Base-by-base conservation (phyloP, 176 grass and related monocot species). In the barley (Hordeum vulgare) region DNA sequence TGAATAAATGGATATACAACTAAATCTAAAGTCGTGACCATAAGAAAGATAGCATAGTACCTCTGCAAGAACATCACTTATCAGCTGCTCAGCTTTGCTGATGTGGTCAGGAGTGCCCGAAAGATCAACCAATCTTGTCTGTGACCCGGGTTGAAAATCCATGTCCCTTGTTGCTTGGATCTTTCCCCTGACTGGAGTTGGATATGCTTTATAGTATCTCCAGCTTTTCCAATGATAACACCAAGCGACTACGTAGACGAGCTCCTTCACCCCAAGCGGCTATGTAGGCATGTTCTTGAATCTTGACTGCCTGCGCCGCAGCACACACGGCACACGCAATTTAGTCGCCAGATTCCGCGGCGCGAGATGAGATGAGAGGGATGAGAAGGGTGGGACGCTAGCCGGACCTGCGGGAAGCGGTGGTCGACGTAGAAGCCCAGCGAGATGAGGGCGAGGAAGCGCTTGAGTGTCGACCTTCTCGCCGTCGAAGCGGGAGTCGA, bases 91-190 rank as follows among this genome's bases (percentile, higher is more conserved):
- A 33, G 96, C 96, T 79, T 81, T 94, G 83, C 61, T 91, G 81
- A 98, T 95, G 82, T 98, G 89, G 35, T 98, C 93, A 80, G 93
- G 60, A 61, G 90, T 95, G 76, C 96, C 89, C 11, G 88, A 83
- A 88, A 98, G 91, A 67, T 98, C 96, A 56, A 91, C 96, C 8
- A 85, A 40, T 51, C 95, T 89, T 56, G 82, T 95, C 47, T 53
- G 59, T 7, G 89, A 88, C 81, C 86, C 90, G 49, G 90, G 96
- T 85, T 91, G 88, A 33, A 91, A 89, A 86, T 98, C 93, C 51
- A 90, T 79, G 76, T 95, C 96, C 83, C 93, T 86, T 12, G 96
- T 98, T 61, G 95, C 92, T 90, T 95, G 93, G 59, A 98, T 98
- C 80, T 95, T 98, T 45, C 93, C 64, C 92, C 96, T 39, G 87